Percentiles rank a stretch among this genome's conserved stretches.
phyloP scores from a whole-genome alignment of 2,329 filamentous ascomycete genomes.

The Pseudogymnoascus sp. region DNA sequence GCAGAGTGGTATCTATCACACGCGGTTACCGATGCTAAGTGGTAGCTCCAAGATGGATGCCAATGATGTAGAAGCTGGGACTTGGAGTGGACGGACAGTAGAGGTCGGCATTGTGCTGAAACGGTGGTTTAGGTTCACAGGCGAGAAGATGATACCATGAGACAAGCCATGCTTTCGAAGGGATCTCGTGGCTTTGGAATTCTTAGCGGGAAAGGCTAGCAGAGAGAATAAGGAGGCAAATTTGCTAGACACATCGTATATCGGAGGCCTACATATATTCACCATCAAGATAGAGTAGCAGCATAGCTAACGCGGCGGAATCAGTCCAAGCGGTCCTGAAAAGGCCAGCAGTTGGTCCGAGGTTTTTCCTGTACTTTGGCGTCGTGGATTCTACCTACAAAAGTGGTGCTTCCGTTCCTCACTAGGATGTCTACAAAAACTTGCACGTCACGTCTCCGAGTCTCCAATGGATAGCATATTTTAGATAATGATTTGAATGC shows the following conservation, averaged over 20 bases:
- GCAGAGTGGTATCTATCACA: conserved; percentile 31
- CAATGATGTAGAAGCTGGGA: conserved; percentile 38
- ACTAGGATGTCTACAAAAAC: neutral
- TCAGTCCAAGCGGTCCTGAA: neutral
- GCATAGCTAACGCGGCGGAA: neutral
- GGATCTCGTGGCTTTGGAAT: neutral
- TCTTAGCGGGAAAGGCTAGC: neutral
- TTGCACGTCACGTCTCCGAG: neutral
- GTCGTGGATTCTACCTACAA: neutral
- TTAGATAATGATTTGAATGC: conserved; percentile 7
- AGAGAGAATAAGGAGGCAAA: neutral
- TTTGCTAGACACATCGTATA: neutral
- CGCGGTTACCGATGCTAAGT: conserved; percentile 54
- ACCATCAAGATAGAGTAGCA: neutral
- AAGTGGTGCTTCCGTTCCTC: neutral
- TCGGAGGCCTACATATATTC: neutral
- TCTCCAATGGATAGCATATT: neutral
- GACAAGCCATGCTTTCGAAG: no score
- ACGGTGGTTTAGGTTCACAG: conserved; percentile 56
- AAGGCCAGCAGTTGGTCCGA: neutral
- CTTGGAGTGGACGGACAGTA: conserved; percentile 51
- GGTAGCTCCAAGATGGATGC: conserved; percentile 40
- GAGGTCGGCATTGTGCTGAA: conserved; percentile 48
- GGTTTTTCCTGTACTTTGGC: neutral
- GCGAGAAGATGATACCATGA: neutral